Conservation (phyloP, 805 yeast species). For the Sungouiozyma ichnusensis region DNA sequence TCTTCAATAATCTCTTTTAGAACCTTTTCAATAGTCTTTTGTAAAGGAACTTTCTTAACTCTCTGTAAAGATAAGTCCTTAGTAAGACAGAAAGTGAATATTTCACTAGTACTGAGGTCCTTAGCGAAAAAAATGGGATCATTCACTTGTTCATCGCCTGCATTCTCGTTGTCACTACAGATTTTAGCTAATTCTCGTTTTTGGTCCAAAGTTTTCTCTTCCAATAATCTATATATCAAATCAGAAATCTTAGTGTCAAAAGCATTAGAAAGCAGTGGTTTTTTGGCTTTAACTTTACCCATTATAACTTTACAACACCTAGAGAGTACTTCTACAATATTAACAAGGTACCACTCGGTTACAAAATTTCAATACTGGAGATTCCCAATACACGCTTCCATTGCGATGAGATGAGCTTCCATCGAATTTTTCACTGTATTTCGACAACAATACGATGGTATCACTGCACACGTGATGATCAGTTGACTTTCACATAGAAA, state of each 20-base stretch:
- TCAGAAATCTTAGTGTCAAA: conserved; percentile 50
- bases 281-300: conserved; percentile 27
- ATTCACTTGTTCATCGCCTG: conserved; percentile 17
- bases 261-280: conserved; percentile 20
- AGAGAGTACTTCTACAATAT: background rate
- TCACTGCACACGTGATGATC: too few relatives aligned
- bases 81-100: conserved; percentile 47
- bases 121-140: conserved; percentile 45
- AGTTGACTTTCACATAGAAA: too few relatives aligned
- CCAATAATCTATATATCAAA: conserved; percentile 46
- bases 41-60: conserved; percentile 53
- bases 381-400: too few relatives aligned
- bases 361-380: too few relatives aligned
- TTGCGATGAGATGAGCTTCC: too few relatives aligned
- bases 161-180: conserved; percentile 2
- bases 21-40: conserved; percentile 52
- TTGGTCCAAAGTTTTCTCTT: conserved; percentile 43
- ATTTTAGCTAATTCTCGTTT: conserved; percentile 25
- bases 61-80: conserved; percentile 61
- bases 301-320: conserved; percentile 9
- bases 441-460: too few relatives aligned
- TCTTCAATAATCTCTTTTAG: conserved; percentile 46
- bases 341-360: too few relatives aligned
- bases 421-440: too few relatives aligned
- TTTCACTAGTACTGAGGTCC: conserved; percentile 42